Base-by-base conservation (phyloP, 805 yeast genomes). In the Saturnispora serradocipensis region DNA sequence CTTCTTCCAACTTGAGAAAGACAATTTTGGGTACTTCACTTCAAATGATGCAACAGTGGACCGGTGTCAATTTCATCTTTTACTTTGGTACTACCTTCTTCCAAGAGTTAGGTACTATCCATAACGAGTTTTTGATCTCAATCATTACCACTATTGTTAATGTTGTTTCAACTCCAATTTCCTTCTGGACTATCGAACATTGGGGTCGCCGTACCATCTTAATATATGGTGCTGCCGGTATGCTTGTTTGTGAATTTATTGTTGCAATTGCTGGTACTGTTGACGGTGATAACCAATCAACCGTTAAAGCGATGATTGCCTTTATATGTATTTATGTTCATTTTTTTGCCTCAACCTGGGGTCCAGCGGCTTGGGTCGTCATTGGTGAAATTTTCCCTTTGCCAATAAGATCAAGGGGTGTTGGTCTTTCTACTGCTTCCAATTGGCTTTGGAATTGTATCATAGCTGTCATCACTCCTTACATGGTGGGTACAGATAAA, bases 321-420 rank as follows among this genome's bases (percentile, higher is more conserved):
- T 73, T 78, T 61, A 70, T 76, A 51, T 78, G 82, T 62, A 63
- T 74, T 40, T 86, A 83, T 64, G 82, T 86, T 57, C 80, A 82
- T 46, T 81, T 82, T 63, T 84, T 84, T 69, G 93, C 91, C 8
- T 74, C 86, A 4, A 77, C 90, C 22, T 86, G 93, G 90, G 90
- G 90, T 65, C 88, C 91, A 39, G 78, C 77, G 52, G 80, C 78
- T 38, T 86, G 90, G 89, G 86, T 78, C 42, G 67, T 77, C 50
- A 66, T 70, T 59, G 79, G 80, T 59, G 84, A 78, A 59, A 68
- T 76, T 45, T 85, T 76, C 74, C 86, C 89, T 55, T 77, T 85
- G 48, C 78, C 84, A 63, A 78, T 82, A 54, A 78, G 93, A 64
- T 86, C 86, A 52, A 81, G 81, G 63, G 86, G 86, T 51, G 78